phyloP scores from a whole-genome alignment of 2,329 filamentous ascomycete genomes.

The Neofusicoccum umdonicola region DNA sequence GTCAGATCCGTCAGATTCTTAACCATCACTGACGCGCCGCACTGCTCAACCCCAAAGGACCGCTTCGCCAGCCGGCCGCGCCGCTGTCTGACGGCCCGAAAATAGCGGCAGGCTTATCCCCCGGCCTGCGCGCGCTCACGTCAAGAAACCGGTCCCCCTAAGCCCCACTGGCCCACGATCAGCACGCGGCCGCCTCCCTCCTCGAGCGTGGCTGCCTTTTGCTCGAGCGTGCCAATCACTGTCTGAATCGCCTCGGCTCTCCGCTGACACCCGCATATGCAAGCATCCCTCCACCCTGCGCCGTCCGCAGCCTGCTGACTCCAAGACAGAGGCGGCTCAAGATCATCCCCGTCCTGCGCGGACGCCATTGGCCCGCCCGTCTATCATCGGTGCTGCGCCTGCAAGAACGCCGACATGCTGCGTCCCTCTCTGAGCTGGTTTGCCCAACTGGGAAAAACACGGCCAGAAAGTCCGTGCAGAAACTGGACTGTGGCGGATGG shows the following conservation, averaged over 20 bases:
- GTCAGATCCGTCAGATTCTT: constrained; percentile 11
- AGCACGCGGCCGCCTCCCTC: neutral
- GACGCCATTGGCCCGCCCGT: neutral
- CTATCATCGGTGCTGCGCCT: neutral
- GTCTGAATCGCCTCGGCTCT: neutral
- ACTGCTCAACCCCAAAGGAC: neutral
- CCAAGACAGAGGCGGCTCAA: neutral
- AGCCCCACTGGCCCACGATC: neutral
- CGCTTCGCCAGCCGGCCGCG: neutral
- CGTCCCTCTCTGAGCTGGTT: neutral
- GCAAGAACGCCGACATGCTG: neutral
- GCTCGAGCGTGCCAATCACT: neutral
- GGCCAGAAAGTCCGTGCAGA: neutral
- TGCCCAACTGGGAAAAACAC: neutral
- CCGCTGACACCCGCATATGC: constrained; percentile 6
- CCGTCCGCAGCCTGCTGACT: neutral
- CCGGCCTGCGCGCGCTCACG: neutral
- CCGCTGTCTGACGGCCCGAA: neutral
- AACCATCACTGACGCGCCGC: neutral
- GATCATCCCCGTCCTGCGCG: neutral
- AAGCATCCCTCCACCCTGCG: neutral
- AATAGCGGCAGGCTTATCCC: neutral
- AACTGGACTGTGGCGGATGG: neutral
- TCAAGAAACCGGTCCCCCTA: neutral
- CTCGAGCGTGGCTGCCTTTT: neutral